phyloP scores from a whole-genome alignment of 768 basidiomycete species.

The Suillus placidus region DNA sequence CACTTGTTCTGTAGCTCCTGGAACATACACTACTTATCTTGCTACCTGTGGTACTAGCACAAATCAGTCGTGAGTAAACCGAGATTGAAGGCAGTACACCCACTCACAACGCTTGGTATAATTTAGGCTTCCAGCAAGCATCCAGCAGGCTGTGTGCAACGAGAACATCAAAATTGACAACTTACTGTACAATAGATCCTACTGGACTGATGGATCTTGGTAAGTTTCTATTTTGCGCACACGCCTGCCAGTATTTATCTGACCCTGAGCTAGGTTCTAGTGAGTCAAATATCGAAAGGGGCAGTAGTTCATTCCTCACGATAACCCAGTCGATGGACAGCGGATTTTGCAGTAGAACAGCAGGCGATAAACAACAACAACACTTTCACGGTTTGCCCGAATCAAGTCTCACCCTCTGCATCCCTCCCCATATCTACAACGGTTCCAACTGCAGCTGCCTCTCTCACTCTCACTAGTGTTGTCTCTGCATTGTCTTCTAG shows the following conservation, averaged over 20 bases:
- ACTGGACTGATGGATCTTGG: conserved; percentile 23
- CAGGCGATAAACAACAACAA: conserved; percentile 25
- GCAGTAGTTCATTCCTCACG: neutral
- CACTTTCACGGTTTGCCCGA: conserved; percentile 30
- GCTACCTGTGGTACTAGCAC: conserved; percentile 1
- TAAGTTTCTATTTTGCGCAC: conserved; percentile 5
- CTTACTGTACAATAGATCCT: conserved; percentile 10
- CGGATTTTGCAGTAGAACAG: conserved; percentile 17
- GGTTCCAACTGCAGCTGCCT: neutral
- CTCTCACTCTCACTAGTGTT: neutral
- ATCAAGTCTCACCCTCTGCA: conserved; percentile 15
- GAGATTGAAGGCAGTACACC: neutral
- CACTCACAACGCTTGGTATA: neutral
- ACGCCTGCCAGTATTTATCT: neutral
- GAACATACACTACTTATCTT: conserved; percentile 24
- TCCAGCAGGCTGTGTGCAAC: conserved; percentile 28
- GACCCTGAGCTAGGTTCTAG: conserved; percentile 10
- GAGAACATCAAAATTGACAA: conserved; percentile 22
- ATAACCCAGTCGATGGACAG: conserved; percentile 22
- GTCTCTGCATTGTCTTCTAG: neutral
- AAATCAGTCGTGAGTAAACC: conserved; percentile 12
- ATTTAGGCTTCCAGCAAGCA: conserved; percentile 16
- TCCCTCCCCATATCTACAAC: conserved; percentile 5
- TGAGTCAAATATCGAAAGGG: conserved; percentile 9
- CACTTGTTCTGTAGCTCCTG: conserved; percentile 15